These are phyloP conservation scores for Leishmania tropica DNA, from an alignment of 208 protist genomes.

Conservation along the genomic window DNA sequence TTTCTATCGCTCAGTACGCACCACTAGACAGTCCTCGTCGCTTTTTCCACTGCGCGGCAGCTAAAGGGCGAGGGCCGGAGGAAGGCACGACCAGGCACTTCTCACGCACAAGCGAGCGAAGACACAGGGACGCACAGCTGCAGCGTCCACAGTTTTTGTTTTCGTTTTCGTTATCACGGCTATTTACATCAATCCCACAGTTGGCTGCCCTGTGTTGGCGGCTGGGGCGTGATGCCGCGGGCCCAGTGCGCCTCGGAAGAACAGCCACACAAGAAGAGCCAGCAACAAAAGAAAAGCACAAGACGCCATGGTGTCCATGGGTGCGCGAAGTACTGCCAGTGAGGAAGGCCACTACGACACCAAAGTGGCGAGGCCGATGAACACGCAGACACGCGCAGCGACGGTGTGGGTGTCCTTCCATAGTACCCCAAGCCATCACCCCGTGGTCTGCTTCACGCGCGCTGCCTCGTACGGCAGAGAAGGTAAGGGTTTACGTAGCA, in stretches of 20 bases:
- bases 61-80: not conserved
- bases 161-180: too few relatives aligned
- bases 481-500: constrained; percentile 81
- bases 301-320: not conserved
- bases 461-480: constrained; percentile 58
- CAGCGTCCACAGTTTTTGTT: not conserved
- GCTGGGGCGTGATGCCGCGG: not conserved
- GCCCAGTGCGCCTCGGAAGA: not conserved
- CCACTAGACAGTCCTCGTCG: not conserved
- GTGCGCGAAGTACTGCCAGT: not conserved
- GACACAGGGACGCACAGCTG: not conserved
- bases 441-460: constrained; percentile 3
- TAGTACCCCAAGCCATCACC: not conserved
- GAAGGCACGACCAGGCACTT: too few relatives aligned
- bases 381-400: not conserved
- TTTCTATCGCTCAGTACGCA: not conserved
- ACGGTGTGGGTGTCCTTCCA: not conserved
- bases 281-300: not conserved
- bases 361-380: not conserved
- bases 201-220: not conserved
- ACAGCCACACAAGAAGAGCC: not conserved
- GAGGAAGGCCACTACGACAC: not conserved
- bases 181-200: not conserved
- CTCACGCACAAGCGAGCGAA: not conserved
- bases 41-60: not conserved